Evolutionary conservation across 176 grass and related monocot species (phyloP).

Genomic region (Triticum urartu): DNA sequence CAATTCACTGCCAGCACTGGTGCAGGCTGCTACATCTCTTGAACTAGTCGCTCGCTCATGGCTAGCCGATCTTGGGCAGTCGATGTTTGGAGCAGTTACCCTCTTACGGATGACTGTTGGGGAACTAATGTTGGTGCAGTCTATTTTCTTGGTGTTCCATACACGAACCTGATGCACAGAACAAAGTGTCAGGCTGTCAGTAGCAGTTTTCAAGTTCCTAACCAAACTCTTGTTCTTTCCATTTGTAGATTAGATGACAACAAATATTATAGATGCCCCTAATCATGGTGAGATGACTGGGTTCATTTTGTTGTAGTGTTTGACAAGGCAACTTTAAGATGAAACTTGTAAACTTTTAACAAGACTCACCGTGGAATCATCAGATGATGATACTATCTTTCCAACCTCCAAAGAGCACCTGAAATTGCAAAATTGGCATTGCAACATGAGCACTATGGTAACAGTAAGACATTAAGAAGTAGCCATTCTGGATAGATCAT

Average conservation of each 20-base stretch:
- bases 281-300: neutral
- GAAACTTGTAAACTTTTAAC: neutral
- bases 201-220: neutral
- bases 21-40: slow-evolving; percentile 29
- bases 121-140: slow-evolving; percentile 51
- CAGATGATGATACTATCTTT: slow-evolving; percentile 80
- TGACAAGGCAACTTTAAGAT: neutral
- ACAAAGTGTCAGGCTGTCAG: slow-evolving; percentile 16
- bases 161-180: slow-evolving; percentile 64
- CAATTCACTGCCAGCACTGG: slow-evolving; percentile 10
- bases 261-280: neutral
- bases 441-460: slow-evolving; percentile 15
- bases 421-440: slow-evolving; percentile 27
- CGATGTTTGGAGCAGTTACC: slow-evolving; percentile 54
- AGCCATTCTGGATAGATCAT: neutral
- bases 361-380: slow-evolving; percentile 75
- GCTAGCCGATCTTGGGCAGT: slow-evolving; percentile 38
- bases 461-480: neutral
- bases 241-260: neutral
- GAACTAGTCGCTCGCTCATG: slow-evolving; percentile 42
- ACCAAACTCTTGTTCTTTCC: neutral
- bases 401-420: slow-evolving; percentile 83
- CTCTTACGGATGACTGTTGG: slow-evolving; percentile 68
- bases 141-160: slow-evolving; percentile 68
- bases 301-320: neutral